Conservation (phyloP, 2,329 filamentous ascomycete genomes). For the Arachnopeziza araneosa region DNA sequence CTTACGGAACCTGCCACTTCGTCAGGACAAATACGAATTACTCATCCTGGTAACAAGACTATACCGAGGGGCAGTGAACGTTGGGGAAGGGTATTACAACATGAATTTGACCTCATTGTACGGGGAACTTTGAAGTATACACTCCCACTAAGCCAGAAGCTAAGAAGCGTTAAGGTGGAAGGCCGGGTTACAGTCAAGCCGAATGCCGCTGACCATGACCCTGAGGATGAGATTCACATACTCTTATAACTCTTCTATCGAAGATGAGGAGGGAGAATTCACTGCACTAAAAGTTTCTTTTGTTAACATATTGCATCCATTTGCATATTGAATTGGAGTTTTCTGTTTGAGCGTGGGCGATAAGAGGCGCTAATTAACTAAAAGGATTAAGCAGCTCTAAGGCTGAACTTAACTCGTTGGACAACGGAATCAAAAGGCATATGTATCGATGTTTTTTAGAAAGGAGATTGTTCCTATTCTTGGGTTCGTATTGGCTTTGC, state of each 20-base stretch:
- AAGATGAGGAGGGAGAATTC: neutral
- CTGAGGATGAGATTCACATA: constrained; percentile 14
- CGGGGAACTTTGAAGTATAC: constrained; percentile 82
- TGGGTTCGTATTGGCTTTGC: neutral
- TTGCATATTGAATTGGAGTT: constrained; percentile 19
- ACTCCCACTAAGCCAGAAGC: constrained; percentile 55
- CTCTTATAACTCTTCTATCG: neutral
- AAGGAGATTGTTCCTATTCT: neutral
- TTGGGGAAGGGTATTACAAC: constrained; percentile 86
- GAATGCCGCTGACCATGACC: constrained; percentile 36
- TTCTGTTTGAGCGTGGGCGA: constrained; percentile 10
- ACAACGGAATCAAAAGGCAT: neutral
- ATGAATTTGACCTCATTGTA: constrained; percentile 90
- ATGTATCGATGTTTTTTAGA: neutral
- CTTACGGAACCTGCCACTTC: constrained; percentile 66
- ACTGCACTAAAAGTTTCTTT: constrained; percentile 14
- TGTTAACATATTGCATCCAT: constrained; percentile 18
- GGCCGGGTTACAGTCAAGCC: constrained; percentile 56
- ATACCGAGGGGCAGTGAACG: constrained; percentile 73
- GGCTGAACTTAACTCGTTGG: constrained; percentile 8
- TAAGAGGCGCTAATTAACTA: constrained; percentile 13
- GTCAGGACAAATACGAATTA: constrained; percentile 75
- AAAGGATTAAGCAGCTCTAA: constrained; percentile 5
- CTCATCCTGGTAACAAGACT: constrained; percentile 81
- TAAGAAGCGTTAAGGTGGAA: constrained; percentile 54